phyloP scores from a whole-genome alignment of 352 stramenopile species.

The Globisporangium recalcitrans region DNA sequence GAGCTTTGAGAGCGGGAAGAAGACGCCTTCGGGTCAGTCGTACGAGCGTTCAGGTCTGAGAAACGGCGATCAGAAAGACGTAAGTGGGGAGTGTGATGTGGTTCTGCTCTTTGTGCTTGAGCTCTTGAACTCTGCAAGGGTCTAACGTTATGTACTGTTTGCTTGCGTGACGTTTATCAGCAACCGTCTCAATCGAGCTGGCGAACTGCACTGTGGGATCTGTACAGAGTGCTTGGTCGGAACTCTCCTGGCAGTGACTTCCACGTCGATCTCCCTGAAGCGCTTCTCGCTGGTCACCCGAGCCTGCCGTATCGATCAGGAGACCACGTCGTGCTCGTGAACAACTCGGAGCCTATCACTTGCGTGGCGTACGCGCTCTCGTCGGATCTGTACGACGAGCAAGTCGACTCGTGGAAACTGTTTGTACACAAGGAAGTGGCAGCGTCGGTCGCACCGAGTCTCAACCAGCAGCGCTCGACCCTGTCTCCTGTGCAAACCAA shows the following conservation, averaged over 20 bases:
- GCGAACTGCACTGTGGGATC: conserved; percentile 62
- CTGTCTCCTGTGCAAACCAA: conserved; percentile 42
- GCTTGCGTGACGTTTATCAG: neutral
- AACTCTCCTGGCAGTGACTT: conserved; percentile 64
- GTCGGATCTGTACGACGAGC: conserved; percentile 85
- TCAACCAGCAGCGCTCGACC: conserved; percentile 9
- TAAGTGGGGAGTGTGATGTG: conserved; percentile 22
- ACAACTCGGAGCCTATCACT: conserved; percentile 91
- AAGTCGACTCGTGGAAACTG: conserved; percentile 62
- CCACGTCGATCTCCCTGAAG: conserved; percentile 60
- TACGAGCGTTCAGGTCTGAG: conserved; percentile 12
- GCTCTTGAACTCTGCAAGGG: neutral
- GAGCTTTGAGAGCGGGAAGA: conserved; percentile 16
- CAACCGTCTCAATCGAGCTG: conserved; percentile 33
- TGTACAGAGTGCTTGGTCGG: conserved; percentile 58
- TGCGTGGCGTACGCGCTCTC: conserved; percentile 94
- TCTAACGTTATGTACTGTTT: neutral
- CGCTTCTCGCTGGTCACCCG: conserved; percentile 75
- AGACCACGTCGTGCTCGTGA: conserved; percentile 88
- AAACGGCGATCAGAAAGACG: conserved; percentile 28
- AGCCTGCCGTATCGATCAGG: conserved; percentile 86
- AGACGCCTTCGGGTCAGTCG: conserved; percentile 7
- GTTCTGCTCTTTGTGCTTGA: conserved; percentile 1
- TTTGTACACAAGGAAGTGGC: conserved; percentile 41
- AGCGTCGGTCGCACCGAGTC: conserved; percentile 17